Base-by-base conservation (phyloP, 768 basidiomycete genomes). In the Chalciporus sphaerocephalus region DNA sequence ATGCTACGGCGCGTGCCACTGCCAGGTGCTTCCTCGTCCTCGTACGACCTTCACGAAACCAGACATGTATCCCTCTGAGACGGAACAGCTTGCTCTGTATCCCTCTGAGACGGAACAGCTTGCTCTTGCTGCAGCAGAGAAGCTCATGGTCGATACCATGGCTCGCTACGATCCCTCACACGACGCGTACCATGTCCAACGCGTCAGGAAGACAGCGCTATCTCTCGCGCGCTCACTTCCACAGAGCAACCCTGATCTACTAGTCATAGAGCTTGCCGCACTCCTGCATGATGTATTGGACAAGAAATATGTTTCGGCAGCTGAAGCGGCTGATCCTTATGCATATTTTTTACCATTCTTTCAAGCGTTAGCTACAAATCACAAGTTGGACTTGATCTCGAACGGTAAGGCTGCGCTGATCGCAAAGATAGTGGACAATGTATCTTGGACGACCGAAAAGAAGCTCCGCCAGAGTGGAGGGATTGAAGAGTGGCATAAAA, bases 391-490 rank as follows among this genome's bases (percentile, higher is more conserved):
- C 56, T 68, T 87, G 22, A 66, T 87, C 35, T 53, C 62, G 12
- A 80, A 86, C 44, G 80, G 81, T 2, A 75, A 84, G 21, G 85
- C 80, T 21, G 68, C 65, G 34, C 53, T 69, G 17, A 72, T 89
- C 38, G 68, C 77, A 20, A 69, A 65, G 52, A 79, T 94, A 48
- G 71, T 93, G 22, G 83, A 89, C 24, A 85, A 83, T 50, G 83
- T 92, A 4, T 91, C 87, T 0, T 94, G 89, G 87, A 83, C 78
- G 34, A 92, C 84, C 3, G 92, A 94, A 65, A 85, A 81, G 61
- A 79, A 73, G 50, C 69, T 87, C 6, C 71, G 77, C 13, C 73
- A 75, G 40, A 60, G 65, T 2, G 81, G 79, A 0, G 48, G 67
- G 42, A 79, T 85, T 71, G 76, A 72, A 2, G 67, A 71, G 17